These are phyloP conservation scores for Leptodermis oblonga DNA, from an alignment of 257 asterid species.

Conservation along the genomic window DNA sequence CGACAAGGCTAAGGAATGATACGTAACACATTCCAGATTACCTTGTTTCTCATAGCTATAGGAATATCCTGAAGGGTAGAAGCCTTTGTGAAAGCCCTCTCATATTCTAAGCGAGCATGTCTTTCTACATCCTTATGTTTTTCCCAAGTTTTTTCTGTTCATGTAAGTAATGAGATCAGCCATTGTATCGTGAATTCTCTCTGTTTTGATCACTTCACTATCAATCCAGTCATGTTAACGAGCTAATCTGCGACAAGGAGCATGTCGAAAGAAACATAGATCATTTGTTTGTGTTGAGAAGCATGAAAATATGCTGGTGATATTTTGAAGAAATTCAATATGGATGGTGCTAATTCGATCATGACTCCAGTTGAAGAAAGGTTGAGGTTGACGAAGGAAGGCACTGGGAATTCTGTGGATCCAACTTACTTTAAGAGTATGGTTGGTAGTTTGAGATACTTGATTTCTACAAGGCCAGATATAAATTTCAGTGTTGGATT, in stretches of 20 bases:
- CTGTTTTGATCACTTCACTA: slow-evolving; percentile 70
- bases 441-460: too few relatives aligned
- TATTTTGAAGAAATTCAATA: too few relatives aligned
- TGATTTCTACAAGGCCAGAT: too few relatives aligned
- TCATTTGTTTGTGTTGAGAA: too few relatives aligned
- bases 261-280: slow-evolving; percentile 75
- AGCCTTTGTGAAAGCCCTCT: slow-evolving; percentile 41
- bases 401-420: too few relatives aligned
- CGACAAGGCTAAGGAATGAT: not conserved
- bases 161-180: slow-evolving; percentile 49
- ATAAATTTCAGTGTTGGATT: too few relatives aligned
- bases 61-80: slow-evolving; percentile 63
- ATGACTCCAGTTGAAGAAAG: too few relatives aligned
- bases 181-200: slow-evolving; percentile 64
- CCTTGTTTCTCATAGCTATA: slow-evolving; percentile 57
- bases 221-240: slow-evolving; percentile 78
- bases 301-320: too few relatives aligned
- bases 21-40: slow-evolving; percentile 8
- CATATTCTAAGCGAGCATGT: slow-evolving; percentile 58
- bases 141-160: slow-evolving; percentile 59
- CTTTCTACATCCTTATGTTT: slow-evolving; percentile 47
- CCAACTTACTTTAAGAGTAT: too few relatives aligned
- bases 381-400: too few relatives aligned
- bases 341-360: too few relatives aligned
- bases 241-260: slow-evolving; percentile 71